Evolutionary conservation across 2,329 filamentous ascomycete genomes (phyloP).

Genomic region (Cladophialophora bantiana): DNA sequence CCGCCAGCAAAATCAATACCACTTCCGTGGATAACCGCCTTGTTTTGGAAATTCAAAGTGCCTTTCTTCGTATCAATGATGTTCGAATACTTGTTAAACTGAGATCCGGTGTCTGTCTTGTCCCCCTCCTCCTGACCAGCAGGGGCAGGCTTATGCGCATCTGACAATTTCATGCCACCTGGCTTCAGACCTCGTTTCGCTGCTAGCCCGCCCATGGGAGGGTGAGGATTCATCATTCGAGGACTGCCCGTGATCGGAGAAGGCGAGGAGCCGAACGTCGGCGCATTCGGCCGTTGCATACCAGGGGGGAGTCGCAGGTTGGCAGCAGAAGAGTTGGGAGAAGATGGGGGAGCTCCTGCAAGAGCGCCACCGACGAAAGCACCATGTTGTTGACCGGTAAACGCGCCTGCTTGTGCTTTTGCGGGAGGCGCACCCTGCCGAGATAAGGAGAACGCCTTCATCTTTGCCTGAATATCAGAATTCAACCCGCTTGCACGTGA

Average conservation of each 20-base stretch:
- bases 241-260: conserved; percentile 53
- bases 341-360: conserved; percentile 41
- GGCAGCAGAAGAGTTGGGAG: conserved; percentile 25
- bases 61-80: conserved; percentile 92
- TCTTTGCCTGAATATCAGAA: conserved; percentile 71
- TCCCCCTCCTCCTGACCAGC: conserved; percentile 27
- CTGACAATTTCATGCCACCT: conserved; percentile 56
- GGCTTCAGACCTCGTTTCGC: conserved; percentile 55
- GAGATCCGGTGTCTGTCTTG: conserved; percentile 48
- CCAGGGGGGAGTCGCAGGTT: conserved; percentile 31
- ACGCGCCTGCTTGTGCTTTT: conserved; percentile 36
- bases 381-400: conserved; percentile 34
- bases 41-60: conserved; percentile 89
- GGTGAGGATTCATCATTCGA: conserved; percentile 42
- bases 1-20: conserved; percentile 94
- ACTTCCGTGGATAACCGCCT: conserved; percentile 84
- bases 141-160: conserved; percentile 59
- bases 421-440: conserved; percentile 63
- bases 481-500: conserved; percentile 61
- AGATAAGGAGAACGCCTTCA: conserved; percentile 73
- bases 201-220: conserved; percentile 55
- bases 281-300: conserved; percentile 43
- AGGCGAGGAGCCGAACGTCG: conserved; percentile 49
- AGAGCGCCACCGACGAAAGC: conserved; percentile 41
- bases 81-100: conserved; percentile 74